Evolutionary conservation across 2,329 filamentous ascomycete genomes (phyloP).

Genomic region (Fusarium lyarnte): DNA sequence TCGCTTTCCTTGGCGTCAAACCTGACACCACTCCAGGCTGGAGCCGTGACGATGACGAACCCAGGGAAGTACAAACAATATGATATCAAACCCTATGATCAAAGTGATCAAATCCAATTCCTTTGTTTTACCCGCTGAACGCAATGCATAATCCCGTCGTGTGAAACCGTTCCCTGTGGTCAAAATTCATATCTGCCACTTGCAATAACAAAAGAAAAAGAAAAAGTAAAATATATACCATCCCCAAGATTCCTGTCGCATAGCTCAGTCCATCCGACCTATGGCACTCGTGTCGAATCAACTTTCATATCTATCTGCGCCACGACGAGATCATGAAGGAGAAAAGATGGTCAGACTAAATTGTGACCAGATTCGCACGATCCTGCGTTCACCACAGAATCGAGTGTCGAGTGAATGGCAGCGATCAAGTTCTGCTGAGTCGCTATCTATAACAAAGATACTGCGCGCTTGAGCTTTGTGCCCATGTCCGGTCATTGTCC

Average conservation of each 20-base stretch:
- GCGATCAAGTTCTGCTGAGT: background rate
- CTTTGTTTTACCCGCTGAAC: conserved; percentile 49
- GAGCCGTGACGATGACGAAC: background rate
- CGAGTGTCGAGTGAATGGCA: conserved; percentile 22
- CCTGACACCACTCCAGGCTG: background rate
- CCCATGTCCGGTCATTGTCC: background rate
- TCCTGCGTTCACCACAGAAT: conserved; percentile 29
- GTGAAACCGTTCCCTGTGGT: conserved; percentile 44
- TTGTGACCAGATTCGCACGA: conserved; percentile 7
- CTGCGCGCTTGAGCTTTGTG: conserved; percentile 6
- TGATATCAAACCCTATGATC: conserved; percentile 37
- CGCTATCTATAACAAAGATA: conserved; percentile 19
- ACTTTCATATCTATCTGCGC: background rate
- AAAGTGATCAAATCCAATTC: conserved; percentile 37
- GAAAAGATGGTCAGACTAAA: conserved; percentile 8
- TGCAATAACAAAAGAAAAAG: conserved; percentile 33
- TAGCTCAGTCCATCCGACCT: background rate
- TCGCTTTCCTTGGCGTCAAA: background rate
- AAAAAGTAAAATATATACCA: conserved; percentile 43
- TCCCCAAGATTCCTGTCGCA: conserved; percentile 41
- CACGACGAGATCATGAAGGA: conserved; percentile 4
- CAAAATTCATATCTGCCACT: conserved; percentile 34
- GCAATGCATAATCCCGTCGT: conserved; percentile 52
- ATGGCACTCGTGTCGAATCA: background rate
- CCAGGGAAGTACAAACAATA: conserved; percentile 19